A percentile compares a stretch with the other conserved stretches of the same genome.
Evolutionary conservation across 164 flowering plant genomes (phyloP).

Genomic region (Vitis rupestris): DNA sequence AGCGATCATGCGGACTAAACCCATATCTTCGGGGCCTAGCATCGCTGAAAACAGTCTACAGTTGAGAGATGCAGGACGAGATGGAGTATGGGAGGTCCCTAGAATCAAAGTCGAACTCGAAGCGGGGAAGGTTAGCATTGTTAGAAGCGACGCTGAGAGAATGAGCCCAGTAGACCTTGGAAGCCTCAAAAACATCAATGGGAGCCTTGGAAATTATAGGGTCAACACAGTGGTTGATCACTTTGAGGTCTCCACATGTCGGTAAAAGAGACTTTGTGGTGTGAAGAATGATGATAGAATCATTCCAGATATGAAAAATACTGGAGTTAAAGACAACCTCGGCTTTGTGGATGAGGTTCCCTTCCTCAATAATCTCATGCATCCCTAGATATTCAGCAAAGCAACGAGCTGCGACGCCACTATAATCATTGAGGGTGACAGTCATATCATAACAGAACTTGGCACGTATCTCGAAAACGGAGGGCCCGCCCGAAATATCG

Average conservation of each 20-base stretch:
- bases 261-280: slow-evolving; percentile 58
- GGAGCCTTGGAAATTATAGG: slow-evolving; percentile 77
- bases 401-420: slow-evolving; percentile 76
- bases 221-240: slow-evolving; percentile 63
- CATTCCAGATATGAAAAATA: slow-evolving; percentile 89
- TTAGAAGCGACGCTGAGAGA: no score
- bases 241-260: slow-evolving; percentile 67
- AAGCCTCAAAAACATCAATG: slow-evolving; percentile 51
- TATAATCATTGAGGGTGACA: slow-evolving; percentile 87
- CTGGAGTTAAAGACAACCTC: slow-evolving; percentile 85
- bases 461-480: slow-evolving; percentile 88
- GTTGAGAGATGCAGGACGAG: no score
- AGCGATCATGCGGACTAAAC: no score
- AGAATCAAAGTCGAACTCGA: no score
- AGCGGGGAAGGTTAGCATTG: no score
- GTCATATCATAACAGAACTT: slow-evolving; percentile 26
- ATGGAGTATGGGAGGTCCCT: no score
- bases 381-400: slow-evolving; percentile 93
- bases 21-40: no score
- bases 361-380: slow-evolving; percentile 83
- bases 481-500: slow-evolving; percentile 92
- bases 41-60: no score
- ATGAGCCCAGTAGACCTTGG: no score
- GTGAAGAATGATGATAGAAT: slow-evolving; percentile 82
- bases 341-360: slow-evolving; percentile 80